Evolutionary conservation across 805 yeast genomes (phyloP), one percentile per base, ranked within the genome.

Genomic region (Saturnispora ahearnii): DNA sequence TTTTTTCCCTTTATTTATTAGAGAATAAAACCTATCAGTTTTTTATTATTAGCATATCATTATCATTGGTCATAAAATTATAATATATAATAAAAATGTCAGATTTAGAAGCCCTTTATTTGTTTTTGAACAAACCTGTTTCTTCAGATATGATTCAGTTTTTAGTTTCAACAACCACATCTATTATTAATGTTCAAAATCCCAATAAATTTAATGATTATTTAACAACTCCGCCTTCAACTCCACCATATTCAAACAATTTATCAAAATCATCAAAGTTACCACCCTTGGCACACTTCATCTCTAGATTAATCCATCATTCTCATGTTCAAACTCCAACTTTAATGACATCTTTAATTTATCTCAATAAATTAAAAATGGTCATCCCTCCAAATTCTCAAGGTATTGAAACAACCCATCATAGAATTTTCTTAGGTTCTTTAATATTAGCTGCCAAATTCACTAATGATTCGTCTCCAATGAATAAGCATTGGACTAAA

Each of bases 321-420:
- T 87, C 97, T 6, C 89, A 90, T 64, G 98, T 91, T 40, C 96
- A 89, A 67, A 86, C 96, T 4, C 88, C 97, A 33, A 91, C 98
- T 0, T 74, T 91, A 55, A 91, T 93, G 98, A 82, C 97, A 21
- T 77, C 96, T 5, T 73, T 90, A 49, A 90, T 89, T 13, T 91
- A 87, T 64, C 72, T 91, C 53, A 81, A 83, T 49, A 83, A 88
- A 56, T 73, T 93, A 58, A 79, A 91, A 57, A 76, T 78, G 48
- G 74, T 84, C 7, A 75, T 91, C 48, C 98, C 98, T 3, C 78
- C 87, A 29, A 85, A 86, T 64, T 93, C 96, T 11, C 78, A 84
- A 52, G 98, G 98, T 15, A 88, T 90, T 76, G 88, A 80, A 52
- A 85, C 97, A 48, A 89, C 98, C 8, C 78, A 95, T 62, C 99